Evolutionary conservation across 225 moss, liverwort and hornwort species (phyloP), one percentile per base, ranked within the genome.

Genomic region (Climacium dendroides): DNA sequence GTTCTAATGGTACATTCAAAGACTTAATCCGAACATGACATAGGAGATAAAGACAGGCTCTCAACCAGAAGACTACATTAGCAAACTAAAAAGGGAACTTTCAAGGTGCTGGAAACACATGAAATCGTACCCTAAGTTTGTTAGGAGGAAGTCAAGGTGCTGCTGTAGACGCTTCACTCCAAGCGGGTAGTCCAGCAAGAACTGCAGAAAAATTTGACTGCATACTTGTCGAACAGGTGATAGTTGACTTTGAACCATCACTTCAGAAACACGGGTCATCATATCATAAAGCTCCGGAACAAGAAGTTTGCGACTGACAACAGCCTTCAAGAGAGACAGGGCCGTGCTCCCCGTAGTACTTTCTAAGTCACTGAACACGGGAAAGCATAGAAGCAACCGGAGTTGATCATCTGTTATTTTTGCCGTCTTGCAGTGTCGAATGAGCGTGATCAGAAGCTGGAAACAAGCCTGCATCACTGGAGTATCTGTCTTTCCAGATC

Each of bases 251-350:
- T 92, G 95, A 37, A 99, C 95, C 99, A 97, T 99, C 74, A 99
- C 89, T 85, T 91, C 83, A 82, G 93, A 94, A 76, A 99, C 94
- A 89, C 95, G 95, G 58, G 89, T 94, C 93, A 99, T 96, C 94
- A 96, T 95, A 84, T 99, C 99, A 91, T 97, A 99, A 47, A 99
- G 92, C 90, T 97, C 99, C 58, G 97, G 97, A 63, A 99, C 97
- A 89, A 97, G 87, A 66, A 96, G 94, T 86, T 95, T 97, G 77
- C 97, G 93, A 83, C 92, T 93, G 34, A 97, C 95, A 80, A 99
- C 95, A 82, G 99, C 93, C 92, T 99, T 99, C 63, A 99, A 89
- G 47, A 99, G 94, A 67, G 95, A 91, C 57, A 99, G 83, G 15
- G 94, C 99, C 91, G 94, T 95, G 67, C 92, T 94, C 37, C 95